Evolutionary conservation across 306 rosid genomes (phyloP), one percentile per base, ranked within the genome.

Genomic region (Vigna hirtella): DNA sequence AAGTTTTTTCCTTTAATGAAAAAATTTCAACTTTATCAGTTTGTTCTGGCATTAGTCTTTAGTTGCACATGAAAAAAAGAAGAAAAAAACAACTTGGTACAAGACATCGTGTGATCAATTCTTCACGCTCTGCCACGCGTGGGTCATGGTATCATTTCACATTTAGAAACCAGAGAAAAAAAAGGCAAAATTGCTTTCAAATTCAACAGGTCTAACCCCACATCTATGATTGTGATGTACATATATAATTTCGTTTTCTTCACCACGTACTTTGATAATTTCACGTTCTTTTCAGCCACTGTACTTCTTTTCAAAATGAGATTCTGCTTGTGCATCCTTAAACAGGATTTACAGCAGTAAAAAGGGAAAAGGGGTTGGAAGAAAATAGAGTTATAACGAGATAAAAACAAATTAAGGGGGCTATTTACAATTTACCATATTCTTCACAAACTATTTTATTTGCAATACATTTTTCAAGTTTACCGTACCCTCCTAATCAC

Each of bases 131-230:
- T 15, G 57, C 13, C 42, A 20, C 1, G 83, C 83, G 67, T 66
- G 76, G 74, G 28, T 73, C 72, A 73, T 66, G 80, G 28, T 58
- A 30, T 58, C 70, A 64, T 64, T 72, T 14, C 65, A n/a, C 17
- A 49, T 45, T 9, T 12, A 17, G 55, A 56, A 70, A 65, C 9
- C 26, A 53, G 38, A 58, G 10, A 51, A 4, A 48, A 51, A 4
- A 48, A 67, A 72, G 72, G 50, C 75, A 64, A 53, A 70, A n/a
- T 43, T 69, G 26, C 66, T 67, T 70, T 62, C 55, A 43, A 30
- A 59, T 63, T 58, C 69, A 18, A 36, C 69, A 20, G 17, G 36
- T 78, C 38, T 43, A 68, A 26, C 59, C 72, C 61, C 49, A 26
- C 45, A 6, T 17, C 5, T 32, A 15, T 14, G 8, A 28, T 22